Percentiles rank a stretch among this genome's conserved stretches.
Conservation (phyloP, 169 alveolate genomes). For the Plasmodium relictum region DNA sequence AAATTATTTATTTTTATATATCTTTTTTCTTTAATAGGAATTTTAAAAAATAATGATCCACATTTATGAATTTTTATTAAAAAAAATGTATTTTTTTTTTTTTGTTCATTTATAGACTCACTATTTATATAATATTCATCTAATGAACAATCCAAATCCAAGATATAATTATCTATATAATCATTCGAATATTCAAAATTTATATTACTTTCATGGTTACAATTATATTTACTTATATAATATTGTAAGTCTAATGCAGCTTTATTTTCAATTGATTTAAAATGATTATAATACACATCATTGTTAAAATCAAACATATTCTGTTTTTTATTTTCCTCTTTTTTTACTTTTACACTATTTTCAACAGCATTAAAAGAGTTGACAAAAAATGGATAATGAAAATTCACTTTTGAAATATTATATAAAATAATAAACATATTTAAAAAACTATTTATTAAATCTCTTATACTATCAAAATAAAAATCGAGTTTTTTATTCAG, state of each 20-base stretch:
- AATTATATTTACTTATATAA: slow-evolving; percentile 16
- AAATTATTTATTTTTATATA: slow-evolving; percentile 29
- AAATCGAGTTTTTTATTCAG: not conserved
- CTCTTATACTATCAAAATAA: slow-evolving; percentile 28
- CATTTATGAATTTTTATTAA: slow-evolving; percentile 15
- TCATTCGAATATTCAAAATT: not conserved
- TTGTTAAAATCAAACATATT: not conserved
- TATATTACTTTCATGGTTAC: not conserved
- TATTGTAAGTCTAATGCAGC: slow-evolving; percentile 41
- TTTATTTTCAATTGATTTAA: slow-evolving; percentile 12
- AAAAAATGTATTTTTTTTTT: not conserved
- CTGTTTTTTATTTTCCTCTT: not conserved
- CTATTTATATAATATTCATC: slow-evolving; percentile 7
- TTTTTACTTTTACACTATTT: not conserved
- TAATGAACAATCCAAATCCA: slow-evolving; percentile 11
- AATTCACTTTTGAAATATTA: slow-evolving; percentile 31
- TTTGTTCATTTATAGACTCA: slow-evolving; percentile 1
- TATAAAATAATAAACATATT: slow-evolving; percentile 29
- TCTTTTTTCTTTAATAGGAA: slow-evolving; percentile 23
- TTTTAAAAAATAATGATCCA: slow-evolving; percentile 73
- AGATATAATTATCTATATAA: slow-evolving; percentile 24
- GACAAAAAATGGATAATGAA: slow-evolving; percentile 18
- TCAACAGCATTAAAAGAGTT: not conserved
- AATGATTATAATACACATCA: not conserved
- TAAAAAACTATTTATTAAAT: slow-evolving; percentile 28